A percentile compares a stretch with the other conserved stretches of the same genome.
phyloP scores from a whole-genome alignment of 495 filamentous ascomycete genomes.

The Aspergillus steynii region DNA sequence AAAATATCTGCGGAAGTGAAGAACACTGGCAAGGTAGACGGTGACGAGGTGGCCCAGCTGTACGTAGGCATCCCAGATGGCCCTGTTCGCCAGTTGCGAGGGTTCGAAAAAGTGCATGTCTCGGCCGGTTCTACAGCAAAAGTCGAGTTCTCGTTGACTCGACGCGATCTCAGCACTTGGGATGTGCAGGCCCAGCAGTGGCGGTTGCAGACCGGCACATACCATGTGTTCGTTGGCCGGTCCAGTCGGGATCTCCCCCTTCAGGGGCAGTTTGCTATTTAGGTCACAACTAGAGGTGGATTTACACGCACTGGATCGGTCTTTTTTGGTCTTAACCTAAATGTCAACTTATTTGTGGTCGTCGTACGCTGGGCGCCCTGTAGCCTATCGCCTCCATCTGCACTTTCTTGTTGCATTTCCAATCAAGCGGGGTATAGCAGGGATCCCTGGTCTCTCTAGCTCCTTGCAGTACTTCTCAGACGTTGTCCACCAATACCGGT shows the following conservation, averaged over 20 bases:
- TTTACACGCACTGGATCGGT: neutral
- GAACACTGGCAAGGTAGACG: conserved; percentile 54
- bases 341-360: neutral
- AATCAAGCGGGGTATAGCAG: neutral
- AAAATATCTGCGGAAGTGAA: conserved; percentile 48
- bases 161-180: conserved; percentile 70
- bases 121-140: conserved; percentile 38
- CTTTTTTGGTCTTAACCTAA: neutral
- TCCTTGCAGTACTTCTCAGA: neutral
- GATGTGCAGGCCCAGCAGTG: conserved; percentile 60
- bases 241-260: conserved; percentile 16
- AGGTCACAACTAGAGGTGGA: neutral
- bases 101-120: conserved; percentile 62
- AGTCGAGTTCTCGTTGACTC: conserved; percentile 57
- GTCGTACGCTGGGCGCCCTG: neutral
- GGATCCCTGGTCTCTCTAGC: neutral
- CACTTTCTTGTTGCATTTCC: neutral
- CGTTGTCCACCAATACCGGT: neutral
- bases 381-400: neutral
- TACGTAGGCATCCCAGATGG: conserved; percentile 47
- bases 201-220: conserved; percentile 46
- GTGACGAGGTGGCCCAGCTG: conserved; percentile 61
- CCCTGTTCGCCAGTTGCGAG: conserved; percentile 60
- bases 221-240: conserved; percentile 50
- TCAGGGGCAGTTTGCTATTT: conserved; percentile 7